Percentiles rank a stretch among this genome's conserved stretches.
These are phyloP conservation scores for Panicum virgatum DNA, from an alignment of 202 grass and related monocot species.

Conservation along the genomic window DNA sequence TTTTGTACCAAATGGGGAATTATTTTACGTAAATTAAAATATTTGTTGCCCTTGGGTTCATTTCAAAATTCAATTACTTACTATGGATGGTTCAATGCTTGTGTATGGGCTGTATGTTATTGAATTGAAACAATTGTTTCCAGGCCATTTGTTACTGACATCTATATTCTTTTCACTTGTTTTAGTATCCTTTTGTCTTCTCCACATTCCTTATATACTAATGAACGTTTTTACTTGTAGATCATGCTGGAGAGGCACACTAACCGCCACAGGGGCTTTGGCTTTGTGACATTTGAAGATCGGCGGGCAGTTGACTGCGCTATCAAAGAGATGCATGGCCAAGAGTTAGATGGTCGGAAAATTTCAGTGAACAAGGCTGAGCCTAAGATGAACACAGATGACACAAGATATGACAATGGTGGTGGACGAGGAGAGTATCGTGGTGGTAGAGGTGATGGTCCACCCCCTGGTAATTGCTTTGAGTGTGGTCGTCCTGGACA, in stretches of 20 bases:
- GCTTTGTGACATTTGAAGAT: slow-evolving; percentile 81
- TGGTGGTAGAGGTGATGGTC: slow-evolving; percentile 62
- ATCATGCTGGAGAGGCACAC: slow-evolving; percentile 79
- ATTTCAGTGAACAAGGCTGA: slow-evolving; percentile 90
- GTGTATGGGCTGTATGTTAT: neutral
- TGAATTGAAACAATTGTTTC: neutral
- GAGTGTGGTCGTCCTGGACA: slow-evolving; percentile 71
- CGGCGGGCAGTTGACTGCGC: slow-evolving; percentile 56
- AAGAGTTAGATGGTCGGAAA: slow-evolving; percentile 63
- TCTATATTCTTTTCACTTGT: neutral
- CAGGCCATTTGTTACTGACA: neutral
- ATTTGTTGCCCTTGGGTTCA: neutral
- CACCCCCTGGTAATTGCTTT: slow-evolving; percentile 70
- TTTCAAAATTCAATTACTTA: neutral
- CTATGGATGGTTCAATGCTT: neutral
- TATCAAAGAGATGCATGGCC: slow-evolving; percentile 74
- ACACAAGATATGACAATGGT: slow-evolving; percentile 56
- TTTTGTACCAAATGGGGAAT: neutral
- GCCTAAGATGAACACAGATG: slow-evolving; percentile 76
- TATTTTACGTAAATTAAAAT: slow-evolving; percentile 22
- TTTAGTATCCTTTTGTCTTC: neutral
- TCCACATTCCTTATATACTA: slow-evolving; percentile 3
- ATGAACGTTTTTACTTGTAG: slow-evolving; percentile 39
- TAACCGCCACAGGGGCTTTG: slow-evolving; percentile 73
- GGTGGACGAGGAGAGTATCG: slow-evolving; percentile 67